Evolutionary conservation across 495 filamentous ascomycete genomes (phyloP).

Genomic region (Penicillium pulvis): DNA sequence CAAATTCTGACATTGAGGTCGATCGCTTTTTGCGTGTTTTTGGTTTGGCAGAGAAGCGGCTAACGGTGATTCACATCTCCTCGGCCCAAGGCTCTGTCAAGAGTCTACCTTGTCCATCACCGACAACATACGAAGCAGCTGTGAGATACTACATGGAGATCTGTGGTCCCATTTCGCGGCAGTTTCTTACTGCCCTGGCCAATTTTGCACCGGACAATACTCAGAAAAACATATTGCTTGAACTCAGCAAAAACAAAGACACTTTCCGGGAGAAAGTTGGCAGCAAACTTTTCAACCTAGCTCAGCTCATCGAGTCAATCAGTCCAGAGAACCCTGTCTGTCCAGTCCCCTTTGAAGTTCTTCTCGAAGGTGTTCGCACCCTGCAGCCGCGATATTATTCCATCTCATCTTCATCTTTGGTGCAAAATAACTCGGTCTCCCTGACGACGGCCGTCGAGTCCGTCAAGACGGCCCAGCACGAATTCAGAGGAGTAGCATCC

Average conservation of each 20-base stretch:
- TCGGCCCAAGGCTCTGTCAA: too few relatives aligned
- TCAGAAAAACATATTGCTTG: background rate
- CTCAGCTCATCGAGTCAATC: too few relatives aligned
- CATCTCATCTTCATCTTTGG: slow-evolving; percentile 43
- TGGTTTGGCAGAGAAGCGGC: slow-evolving; percentile 13
- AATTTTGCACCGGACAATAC: background rate
- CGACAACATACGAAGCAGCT: slow-evolving; percentile 6
- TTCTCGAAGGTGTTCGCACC: slow-evolving; percentile 25
- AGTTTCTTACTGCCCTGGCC: slow-evolving; percentile 17
- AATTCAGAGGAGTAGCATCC: slow-evolving; percentile 4
- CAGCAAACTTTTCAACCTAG: too few relatives aligned
- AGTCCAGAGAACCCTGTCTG: too few relatives aligned
- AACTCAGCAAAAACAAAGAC: slow-evolving; percentile 18
- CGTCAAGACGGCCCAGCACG: slow-evolving; percentile 22
- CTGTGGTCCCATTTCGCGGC: slow-evolving; percentile 19
- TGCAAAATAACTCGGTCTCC: slow-evolving; percentile 25
- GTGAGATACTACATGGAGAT: slow-evolving; percentile 8
- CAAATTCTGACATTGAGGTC: slow-evolving; percentile 61
- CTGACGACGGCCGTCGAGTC: slow-evolving; percentile 28
- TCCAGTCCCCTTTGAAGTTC: too few relatives aligned
- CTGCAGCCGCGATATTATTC: slow-evolving; percentile 45
- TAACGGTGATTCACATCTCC: background rate
- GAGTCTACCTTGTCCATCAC: slow-evolving; percentile 15
- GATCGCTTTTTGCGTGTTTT: slow-evolving; percentile 10
- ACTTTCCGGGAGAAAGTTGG: too few relatives aligned